Evolutionary conservation across 192 early-diverging fungal species (phyloP).

Genomic region (Coemansia furcata): DNA sequence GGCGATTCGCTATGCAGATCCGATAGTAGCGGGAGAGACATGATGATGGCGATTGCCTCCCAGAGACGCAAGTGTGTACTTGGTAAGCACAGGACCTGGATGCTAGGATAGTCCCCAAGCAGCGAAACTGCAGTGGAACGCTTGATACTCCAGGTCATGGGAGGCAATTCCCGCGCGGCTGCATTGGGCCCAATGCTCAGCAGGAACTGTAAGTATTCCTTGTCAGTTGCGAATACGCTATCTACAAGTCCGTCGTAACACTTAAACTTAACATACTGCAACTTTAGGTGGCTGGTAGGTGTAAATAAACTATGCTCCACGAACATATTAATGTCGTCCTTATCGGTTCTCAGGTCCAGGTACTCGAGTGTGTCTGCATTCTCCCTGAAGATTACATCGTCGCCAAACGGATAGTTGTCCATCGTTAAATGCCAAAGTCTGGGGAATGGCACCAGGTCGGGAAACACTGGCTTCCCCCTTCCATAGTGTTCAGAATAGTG

Average conservation of each 20-base stretch:
- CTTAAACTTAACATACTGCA: not conserved
- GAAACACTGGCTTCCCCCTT: not conserved
- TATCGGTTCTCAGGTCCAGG: not conserved
- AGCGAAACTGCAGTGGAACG: too few relatives aligned
- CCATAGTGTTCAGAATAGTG: not conserved
- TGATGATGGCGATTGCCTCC: too few relatives aligned
- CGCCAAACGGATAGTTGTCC: not conserved
- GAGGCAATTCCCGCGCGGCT: not conserved
- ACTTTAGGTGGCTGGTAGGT: not conserved
- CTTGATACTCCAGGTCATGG: not conserved
- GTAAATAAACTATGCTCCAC: not conserved
- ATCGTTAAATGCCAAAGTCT: not conserved
- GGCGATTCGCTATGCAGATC: too few relatives aligned
- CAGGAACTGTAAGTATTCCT: not conserved
- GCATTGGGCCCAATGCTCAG: not conserved
- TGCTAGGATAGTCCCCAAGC: too few relatives aligned
- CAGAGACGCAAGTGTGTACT: too few relatives aligned
- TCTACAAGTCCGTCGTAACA: not conserved
- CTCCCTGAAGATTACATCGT: not conserved
- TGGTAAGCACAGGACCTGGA: too few relatives aligned
- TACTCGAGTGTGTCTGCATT: not conserved
- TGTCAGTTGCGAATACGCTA: not conserved
- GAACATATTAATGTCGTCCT: not conserved
- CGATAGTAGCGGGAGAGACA: too few relatives aligned
- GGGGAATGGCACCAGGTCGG: not conserved